Conservation (phyloP, 805 yeast genomes). For the Cyberlindnera amylophila region DNA sequence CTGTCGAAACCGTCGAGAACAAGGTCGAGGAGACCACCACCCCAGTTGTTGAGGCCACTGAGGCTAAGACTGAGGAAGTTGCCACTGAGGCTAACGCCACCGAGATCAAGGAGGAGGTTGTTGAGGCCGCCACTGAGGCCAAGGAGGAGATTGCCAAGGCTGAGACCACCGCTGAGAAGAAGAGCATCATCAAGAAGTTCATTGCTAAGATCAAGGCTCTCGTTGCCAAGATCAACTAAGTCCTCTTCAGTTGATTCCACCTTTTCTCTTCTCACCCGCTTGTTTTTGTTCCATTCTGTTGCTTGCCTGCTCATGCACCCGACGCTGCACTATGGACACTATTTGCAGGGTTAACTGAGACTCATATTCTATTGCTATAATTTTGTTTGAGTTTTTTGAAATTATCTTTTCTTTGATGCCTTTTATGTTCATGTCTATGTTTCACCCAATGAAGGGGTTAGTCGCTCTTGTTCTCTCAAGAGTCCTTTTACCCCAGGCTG, state of each 20-base stretch:
- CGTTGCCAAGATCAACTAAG: constrained; percentile 11
- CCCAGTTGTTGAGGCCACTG: constrained; percentile 15
- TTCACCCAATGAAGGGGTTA: neutral
- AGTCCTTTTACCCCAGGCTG: neutral
- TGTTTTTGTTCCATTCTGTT: no score
- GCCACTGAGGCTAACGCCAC: constrained; percentile 13
- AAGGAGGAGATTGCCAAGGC: constrained; percentile 12
- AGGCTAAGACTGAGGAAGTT: constrained; percentile 16
- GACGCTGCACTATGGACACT: no score
- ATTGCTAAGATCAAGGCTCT: constrained; percentile 22
- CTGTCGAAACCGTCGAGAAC: constrained; percentile 21
- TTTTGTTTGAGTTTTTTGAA: no score
- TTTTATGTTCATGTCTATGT: neutral
- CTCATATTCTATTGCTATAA: no score
- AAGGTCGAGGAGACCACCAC: constrained; percentile 20
- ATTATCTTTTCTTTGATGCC: no score
- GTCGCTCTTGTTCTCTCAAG: no score
- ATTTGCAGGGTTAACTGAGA: no score
- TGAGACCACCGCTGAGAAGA: constrained; percentile 23
- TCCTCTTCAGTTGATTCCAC: no score
- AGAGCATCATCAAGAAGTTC: constrained; percentile 24
- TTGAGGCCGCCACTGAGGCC: constrained; percentile 14
- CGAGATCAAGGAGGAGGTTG: constrained; percentile 16
- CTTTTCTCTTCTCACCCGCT: no score
- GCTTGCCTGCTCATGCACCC: no score